Evolutionary conservation across 2,329 filamentous ascomycete species (phyloP), one percentile per base, ranked within the genome.

Genomic region (Leptographium wingfieldii): DNA sequence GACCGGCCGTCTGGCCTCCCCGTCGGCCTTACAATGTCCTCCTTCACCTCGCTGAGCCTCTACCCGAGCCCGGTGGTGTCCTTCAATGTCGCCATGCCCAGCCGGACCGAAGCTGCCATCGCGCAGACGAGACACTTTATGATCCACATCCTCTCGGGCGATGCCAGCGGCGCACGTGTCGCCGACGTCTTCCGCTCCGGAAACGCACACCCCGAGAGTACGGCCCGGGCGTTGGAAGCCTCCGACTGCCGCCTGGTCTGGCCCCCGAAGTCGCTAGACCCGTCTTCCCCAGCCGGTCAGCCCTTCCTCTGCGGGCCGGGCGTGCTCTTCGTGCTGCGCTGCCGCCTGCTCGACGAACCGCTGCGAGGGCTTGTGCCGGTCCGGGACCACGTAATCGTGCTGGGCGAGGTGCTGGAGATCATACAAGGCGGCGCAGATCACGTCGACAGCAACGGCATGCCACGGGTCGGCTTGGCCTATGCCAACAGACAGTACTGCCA

Each of bases 1-100:
- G 22, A 12, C 9, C 19, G 16, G 33, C 33, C 53, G 14, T 25
- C 69, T 62, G 59, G 66, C 49, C 67, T 76, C 68, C 6, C 73
- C 76, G 60, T 64, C 38, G 81, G 76, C 55, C 80, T 84, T 76
- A 83, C 81, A 38, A 80, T 83, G 73, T 83, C 81, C 7, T 83
- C 80, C 2, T 77, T 84, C 63, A 80, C 80, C 2, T 82, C 80
- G 0, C 69, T 84, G 31, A 75, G 78, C 19, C 72, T 83, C 22
- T 64, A 67, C n/a, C 80, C 80, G 0, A 73, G 70, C 31, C 80
- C 80, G 1, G 71, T 80, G 12, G 69, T 84, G 7, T 77, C 76
- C 0, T 83, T 84, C 73, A 84, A 84, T 70, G 74, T 84, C 56
- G 75, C 75, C 29, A 73, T 77, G 33, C 81, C 81, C 25, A 82